Evolutionary conservation across 768 basidiomycete genomes (phyloP).

Genomic region (Rossbeevera mucosa): DNA sequence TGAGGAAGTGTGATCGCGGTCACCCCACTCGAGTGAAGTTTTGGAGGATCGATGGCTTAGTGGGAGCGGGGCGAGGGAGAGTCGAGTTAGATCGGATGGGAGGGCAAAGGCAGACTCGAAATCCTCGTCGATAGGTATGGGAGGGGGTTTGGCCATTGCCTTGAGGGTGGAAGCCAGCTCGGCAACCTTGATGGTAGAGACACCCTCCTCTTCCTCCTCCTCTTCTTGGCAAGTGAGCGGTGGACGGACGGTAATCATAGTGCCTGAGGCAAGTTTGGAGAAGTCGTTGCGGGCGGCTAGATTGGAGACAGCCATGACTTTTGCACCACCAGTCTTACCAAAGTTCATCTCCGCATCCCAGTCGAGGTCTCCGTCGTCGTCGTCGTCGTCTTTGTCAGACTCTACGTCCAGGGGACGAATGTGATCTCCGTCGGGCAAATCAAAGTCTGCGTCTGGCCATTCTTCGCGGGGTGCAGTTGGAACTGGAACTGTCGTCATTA

Average conservation of each 20-base stretch:
- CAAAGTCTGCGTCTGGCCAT: slow-evolving; percentile 87
- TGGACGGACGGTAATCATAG: slow-evolving; percentile 57
- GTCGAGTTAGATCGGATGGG: slow-evolving; percentile 72
- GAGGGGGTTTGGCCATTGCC: slow-evolving; percentile 30
- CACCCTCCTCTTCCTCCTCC: slow-evolving; percentile 70
- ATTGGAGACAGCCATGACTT: slow-evolving; percentile 36
- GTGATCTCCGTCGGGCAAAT: slow-evolving; percentile 69
- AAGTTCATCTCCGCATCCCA: slow-evolving; percentile 80
- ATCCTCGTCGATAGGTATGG: slow-evolving; percentile 57
- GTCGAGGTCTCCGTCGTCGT: slow-evolving; percentile 63
- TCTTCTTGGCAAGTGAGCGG: slow-evolving; percentile 47
- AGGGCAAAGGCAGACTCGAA: slow-evolving; percentile 81
- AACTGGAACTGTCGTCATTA: slow-evolving; percentile 59
- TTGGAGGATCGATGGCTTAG: slow-evolving; percentile 77
- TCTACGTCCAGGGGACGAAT: slow-evolving; percentile 55
- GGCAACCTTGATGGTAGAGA: slow-evolving; percentile 77
- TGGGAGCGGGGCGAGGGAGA: slow-evolving; percentile 76
- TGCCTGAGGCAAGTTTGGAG: slow-evolving; percentile 16
- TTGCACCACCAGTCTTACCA: slow-evolving; percentile 52
- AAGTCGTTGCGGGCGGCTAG: slow-evolving; percentile 43
- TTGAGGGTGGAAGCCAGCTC: slow-evolving; percentile 40
- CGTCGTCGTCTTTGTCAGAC: slow-evolving; percentile 61
- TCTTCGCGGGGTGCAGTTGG: slow-evolving; percentile 64
- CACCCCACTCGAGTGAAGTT: slow-evolving; percentile 80
- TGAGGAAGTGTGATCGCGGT: slow-evolving; percentile 76